These are phyloP conservation scores for Lophiostoma macrostomum DNA, from an alignment of 495 filamentous ascomycete genomes.

Conservation along the genomic window DNA sequence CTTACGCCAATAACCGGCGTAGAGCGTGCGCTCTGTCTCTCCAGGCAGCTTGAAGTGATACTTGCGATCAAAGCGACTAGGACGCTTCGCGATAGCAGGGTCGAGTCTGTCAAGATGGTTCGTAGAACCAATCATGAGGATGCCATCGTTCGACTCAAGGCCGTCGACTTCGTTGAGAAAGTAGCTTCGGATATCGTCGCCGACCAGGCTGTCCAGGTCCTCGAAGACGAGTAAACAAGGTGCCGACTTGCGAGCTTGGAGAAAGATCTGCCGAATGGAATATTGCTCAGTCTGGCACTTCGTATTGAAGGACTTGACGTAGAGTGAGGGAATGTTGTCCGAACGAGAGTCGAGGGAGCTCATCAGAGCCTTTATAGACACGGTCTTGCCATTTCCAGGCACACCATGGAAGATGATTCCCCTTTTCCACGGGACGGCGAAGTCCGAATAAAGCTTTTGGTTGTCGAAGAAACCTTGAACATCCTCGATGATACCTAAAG, in stretches of 20 bases:
- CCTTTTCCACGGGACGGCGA: slow-evolving; percentile 36
- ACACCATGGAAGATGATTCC: slow-evolving; percentile 51
- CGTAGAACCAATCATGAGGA: slow-evolving; percentile 41
- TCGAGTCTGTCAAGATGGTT: slow-evolving; percentile 42
- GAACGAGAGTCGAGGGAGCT: slow-evolving; percentile 48
- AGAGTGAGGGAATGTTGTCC: slow-evolving; percentile 48
- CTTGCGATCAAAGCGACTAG: slow-evolving; percentile 42
- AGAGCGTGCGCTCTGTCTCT: slow-evolving; percentile 32
- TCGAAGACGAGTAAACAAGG: slow-evolving; percentile 59
- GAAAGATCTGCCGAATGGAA: slow-evolving; percentile 37
- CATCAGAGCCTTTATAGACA: slow-evolving; percentile 66
- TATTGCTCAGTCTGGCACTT: slow-evolving; percentile 26
- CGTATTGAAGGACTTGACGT: slow-evolving; percentile 50
- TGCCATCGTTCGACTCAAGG: slow-evolving; percentile 50
- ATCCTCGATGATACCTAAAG: slow-evolving; percentile 32
- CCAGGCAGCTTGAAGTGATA: slow-evolving; percentile 39
- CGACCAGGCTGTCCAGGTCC: slow-evolving; percentile 62
- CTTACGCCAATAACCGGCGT: slow-evolving; percentile 40
- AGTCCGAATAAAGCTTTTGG: slow-evolving; percentile 18
- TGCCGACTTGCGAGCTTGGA: slow-evolving; percentile 34
- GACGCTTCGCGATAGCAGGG: slow-evolving; percentile 39
- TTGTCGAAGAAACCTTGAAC: slow-evolving; percentile 34
- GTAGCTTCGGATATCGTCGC: slow-evolving; percentile 53
- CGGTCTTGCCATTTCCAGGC: slow-evolving; percentile 65
- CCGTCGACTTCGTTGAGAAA: slow-evolving; percentile 74